Base-by-base conservation (phyloP, 2,329 filamentous ascomycete species). In the Elsinoe fawcettii region DNA sequence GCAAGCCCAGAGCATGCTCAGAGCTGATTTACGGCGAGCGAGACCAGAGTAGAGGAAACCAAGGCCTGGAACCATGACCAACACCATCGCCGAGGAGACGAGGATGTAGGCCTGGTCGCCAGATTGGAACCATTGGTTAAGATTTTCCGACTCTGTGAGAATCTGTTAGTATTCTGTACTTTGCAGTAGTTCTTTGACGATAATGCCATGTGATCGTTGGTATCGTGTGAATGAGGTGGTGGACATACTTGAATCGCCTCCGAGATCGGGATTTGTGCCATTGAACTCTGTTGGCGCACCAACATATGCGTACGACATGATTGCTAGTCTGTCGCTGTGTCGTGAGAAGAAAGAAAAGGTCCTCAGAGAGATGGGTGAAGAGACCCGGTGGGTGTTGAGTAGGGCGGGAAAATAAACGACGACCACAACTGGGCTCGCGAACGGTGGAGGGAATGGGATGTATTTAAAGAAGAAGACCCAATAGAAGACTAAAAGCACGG, bases 21-120 rank as follows among this genome's bases (percentile, higher is more conserved):
- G 81, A 27, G 93, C 93, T 4, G 93, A 97, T 78, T 99, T 99
- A 79, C 93, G 84, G 64, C 93, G 87, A n/a, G 93, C 92, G 64
- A 97, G 86, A 64, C 93, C 93, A 11, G 92, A 96, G 77, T 99
- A 99, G 63, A 99, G 84, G 75, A 99, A 96, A 57, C 90, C 91
- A 66, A 99, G 91, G 66, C 93, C 93, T 27, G 93, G 93, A 27
- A 97, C 80, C 93, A 97, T 99, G 74, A 96, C 76, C 76, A 97
- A 75, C 63, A 97, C 92, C 86, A 97, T 95, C 70, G 88, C 91
- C 60, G 91, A 83, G 60, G 88, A 80, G 66, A 97, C 74, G 72
- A 97, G 80, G 73, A 97, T 97, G 77, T 88, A 97, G 70, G 91
- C 89, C 75, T 91, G 87, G 74, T 99, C 93, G 67, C 93, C 93